A percentile compares a stretch with the other conserved stretches of the same genome.
Evolutionary conservation across 2,329 filamentous ascomycete species (phyloP).

Genomic region (Verticillium alfalfae): DNA sequence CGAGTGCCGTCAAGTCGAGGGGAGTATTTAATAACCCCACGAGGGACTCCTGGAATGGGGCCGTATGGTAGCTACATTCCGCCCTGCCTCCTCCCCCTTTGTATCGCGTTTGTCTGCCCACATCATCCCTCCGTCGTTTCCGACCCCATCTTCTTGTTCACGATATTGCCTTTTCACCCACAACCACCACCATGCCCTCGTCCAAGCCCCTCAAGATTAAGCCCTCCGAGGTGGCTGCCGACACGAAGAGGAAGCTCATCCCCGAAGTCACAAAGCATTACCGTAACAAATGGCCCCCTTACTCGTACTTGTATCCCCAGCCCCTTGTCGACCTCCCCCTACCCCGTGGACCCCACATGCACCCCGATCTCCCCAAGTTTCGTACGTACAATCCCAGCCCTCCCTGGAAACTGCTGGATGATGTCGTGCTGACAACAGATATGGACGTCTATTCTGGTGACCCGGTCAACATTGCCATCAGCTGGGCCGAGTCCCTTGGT

Average conservation of each 20-base stretch:
- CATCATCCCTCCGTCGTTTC: background rate
- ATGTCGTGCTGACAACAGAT: background rate
- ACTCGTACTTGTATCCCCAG: constrained; percentile 53
- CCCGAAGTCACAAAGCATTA: constrained; percentile 56
- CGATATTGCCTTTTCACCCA: background rate
- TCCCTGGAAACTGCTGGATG: background rate
- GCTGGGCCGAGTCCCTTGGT: constrained; percentile 34
- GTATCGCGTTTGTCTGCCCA: background rate
- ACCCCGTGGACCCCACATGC: constrained; percentile 19
- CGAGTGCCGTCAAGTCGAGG: background rate
- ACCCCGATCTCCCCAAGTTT: constrained; percentile 9
- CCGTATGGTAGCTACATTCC: background rate
- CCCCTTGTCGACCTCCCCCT: constrained; percentile 40
- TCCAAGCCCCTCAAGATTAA: constrained; percentile 47
- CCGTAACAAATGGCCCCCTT: constrained; percentile 46
- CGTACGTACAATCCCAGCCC: background rate
- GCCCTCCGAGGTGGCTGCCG: constrained; percentile 64
- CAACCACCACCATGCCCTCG: constrained; percentile 6
- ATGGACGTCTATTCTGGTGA: constrained; percentile 44
- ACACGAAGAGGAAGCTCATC: constrained; percentile 67
- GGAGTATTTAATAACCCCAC: background rate
- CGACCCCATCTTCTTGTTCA: background rate
- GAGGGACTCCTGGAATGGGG: background rate
- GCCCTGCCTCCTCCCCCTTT: background rate
- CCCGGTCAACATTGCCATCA: constrained; percentile 54